Evolutionary conservation across 148 eudicot species (phyloP).

Genomic region (Polygonum maritimum): DNA sequence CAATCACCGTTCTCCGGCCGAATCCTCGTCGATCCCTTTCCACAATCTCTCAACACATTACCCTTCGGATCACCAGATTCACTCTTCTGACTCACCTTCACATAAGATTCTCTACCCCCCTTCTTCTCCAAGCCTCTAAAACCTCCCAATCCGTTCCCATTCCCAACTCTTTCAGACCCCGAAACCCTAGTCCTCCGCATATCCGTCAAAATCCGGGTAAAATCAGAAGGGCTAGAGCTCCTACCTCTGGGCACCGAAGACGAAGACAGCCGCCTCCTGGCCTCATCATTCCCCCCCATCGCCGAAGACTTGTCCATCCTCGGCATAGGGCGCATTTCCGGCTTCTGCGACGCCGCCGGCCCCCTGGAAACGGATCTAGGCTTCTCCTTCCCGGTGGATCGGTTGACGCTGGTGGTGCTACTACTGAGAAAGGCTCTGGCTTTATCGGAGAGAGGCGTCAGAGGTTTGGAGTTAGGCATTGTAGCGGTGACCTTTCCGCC

Average conservation of each 20-base stretch:
- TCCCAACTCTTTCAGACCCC: neutral
- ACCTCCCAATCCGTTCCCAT: constrained; percentile 18
- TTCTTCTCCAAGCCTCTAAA: constrained; percentile 27
- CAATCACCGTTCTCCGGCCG: neutral
- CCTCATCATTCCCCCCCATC: constrained; percentile 16
- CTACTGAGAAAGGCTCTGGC: constrained; percentile 11
- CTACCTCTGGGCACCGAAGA: constrained; percentile 74
- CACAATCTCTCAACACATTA: constrained; percentile 8
- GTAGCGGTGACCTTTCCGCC: constrained; percentile 25
- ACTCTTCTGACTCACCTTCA: constrained; percentile 12
- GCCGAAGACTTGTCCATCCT: constrained; percentile 32
- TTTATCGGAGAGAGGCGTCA: constrained; percentile 32
- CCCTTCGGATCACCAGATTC: constrained; percentile 17
- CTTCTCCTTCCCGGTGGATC: constrained; percentile 54
- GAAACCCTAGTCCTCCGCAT: constrained; percentile 32
- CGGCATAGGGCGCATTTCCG: constrained; percentile 30
- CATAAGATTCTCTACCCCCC: constrained; percentile 17
- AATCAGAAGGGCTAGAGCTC: constrained; percentile 78
- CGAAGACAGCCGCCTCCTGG: constrained; percentile 27
- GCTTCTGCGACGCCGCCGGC: constrained; percentile 44
- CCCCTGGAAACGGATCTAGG: constrained; percentile 45
- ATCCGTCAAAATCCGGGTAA: constrained; percentile 41
- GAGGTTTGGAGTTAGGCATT: constrained; percentile 20
- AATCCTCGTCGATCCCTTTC: neutral
- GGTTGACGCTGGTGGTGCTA: constrained; percentile 12